phyloP scores from a whole-genome alignment of 257 asterid species.

The Marsdenia floribunda region DNA sequence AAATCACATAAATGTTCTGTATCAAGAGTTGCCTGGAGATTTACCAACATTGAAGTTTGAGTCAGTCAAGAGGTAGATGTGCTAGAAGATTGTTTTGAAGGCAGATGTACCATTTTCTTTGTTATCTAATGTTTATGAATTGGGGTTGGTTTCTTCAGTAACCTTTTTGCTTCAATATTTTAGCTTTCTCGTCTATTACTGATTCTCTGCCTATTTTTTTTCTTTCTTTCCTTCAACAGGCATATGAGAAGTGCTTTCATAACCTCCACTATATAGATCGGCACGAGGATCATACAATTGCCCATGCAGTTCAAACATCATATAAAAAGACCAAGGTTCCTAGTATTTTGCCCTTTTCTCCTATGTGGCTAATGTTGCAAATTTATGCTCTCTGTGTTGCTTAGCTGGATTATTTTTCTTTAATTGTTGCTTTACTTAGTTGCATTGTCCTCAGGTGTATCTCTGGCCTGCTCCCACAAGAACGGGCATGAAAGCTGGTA shows the following conservation, averaged over 20 bases:
- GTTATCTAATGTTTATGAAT: not conserved
- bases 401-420: not conserved
- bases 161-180: not conserved
- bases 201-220: conserved; percentile 8
- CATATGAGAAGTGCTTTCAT: conserved; percentile 90
- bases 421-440: conserved; percentile 6
- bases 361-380: not conserved
- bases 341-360: conserved; percentile 1
- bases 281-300: conserved; percentile 90
- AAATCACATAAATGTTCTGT: not conserved
- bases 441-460: conserved; percentile 48
- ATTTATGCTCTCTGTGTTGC: not conserved
- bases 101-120: not conserved
- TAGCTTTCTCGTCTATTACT: conserved; percentile 1
- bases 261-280: conserved; percentile 85
- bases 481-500: conserved; percentile 92
- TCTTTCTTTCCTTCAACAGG: conserved; percentile 45
- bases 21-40: not conserved
- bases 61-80: not conserved
- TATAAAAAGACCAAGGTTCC: conserved; percentile 86
- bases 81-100: not conserved
- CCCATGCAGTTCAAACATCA: conserved; percentile 86
- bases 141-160: not conserved
- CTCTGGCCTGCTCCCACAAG: conserved; percentile 89
- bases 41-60: not conserved